Percentiles rank a stretch among this genome's conserved stretches.
phyloP scores from a whole-genome alignment of 768 basidiomycete genomes.

The Clitopilus passeckerianus region DNA sequence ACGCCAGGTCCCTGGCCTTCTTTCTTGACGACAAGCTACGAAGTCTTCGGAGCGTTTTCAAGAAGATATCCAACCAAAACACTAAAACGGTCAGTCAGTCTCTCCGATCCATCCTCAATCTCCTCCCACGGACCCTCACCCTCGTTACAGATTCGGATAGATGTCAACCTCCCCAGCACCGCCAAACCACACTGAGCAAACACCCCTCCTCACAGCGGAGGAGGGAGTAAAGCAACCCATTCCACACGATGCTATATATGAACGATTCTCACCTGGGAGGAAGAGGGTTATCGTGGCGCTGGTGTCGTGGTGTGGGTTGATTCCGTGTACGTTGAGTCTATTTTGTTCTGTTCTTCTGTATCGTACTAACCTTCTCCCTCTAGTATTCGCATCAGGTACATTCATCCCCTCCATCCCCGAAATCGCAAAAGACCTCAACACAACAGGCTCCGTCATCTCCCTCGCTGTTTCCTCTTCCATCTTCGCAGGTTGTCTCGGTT shows the following conservation, averaged over 20 bases:
- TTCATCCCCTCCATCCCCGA: constrained; percentile 76
- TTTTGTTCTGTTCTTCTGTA: neutral
- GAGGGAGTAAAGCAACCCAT: neutral
- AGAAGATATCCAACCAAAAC: too few species aligned
- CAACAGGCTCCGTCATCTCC: constrained; percentile 52
- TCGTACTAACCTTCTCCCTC: neutral
- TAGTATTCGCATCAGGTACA: constrained; percentile 65
- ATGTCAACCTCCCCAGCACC: neutral
- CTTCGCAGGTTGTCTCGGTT: constrained; percentile 26
- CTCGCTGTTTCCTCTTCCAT: constrained; percentile 31
- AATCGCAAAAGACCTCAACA: constrained; percentile 59
- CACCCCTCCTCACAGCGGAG: constrained; percentile 22
- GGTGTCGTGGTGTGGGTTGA: constrained; percentile 55
- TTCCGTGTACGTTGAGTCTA: constrained; percentile 44
- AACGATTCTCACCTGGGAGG: constrained; percentile 46
- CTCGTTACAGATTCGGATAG: too few species aligned
- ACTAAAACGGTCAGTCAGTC: too few species aligned
- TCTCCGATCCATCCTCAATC: too few species aligned
- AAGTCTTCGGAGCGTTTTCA: too few species aligned
- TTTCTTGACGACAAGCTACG: too few species aligned
- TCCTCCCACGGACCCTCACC: too few species aligned
- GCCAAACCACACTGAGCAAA: constrained; percentile 18
- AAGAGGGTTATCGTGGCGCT: constrained; percentile 55
- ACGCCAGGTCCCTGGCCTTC: too few species aligned
- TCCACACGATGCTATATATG: constrained; percentile 38